Evolutionary conservation across 2,329 filamentous ascomycete genomes (phyloP).

Genomic region (Scopulariopsis brevicaulis): DNA sequence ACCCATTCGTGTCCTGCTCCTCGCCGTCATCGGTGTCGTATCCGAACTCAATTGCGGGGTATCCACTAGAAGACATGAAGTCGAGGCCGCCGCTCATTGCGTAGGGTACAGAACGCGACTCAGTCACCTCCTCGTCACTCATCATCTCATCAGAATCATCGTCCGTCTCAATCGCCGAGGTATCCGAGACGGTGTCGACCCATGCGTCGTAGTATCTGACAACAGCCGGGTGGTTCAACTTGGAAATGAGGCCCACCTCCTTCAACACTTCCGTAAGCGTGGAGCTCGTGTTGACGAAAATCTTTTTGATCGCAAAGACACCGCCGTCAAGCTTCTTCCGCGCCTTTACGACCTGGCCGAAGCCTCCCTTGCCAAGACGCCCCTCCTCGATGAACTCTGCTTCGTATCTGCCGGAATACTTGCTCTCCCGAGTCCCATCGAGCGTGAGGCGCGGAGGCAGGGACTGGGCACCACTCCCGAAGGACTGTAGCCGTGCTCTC

Average conservation of each 20-base stretch:
- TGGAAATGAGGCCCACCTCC: slow-evolving; percentile 81
- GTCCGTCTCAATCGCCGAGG: slow-evolving; percentile 25
- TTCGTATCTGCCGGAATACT: slow-evolving; percentile 51
- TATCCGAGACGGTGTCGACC: slow-evolving; percentile 62
- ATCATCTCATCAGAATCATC: slow-evolving; percentile 37
- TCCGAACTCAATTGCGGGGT: slow-evolving; percentile 67
- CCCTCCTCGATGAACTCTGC: slow-evolving; percentile 89
- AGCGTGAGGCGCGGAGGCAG: slow-evolving; percentile 12
- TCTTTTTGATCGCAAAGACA: slow-evolving; percentile 95
- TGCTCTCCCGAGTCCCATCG: not conserved
- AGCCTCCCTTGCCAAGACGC: slow-evolving; percentile 82
- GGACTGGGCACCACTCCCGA: slow-evolving; percentile 21
- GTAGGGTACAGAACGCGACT: slow-evolving; percentile 27
- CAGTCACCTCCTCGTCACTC: slow-evolving; percentile 17
- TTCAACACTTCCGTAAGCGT: slow-evolving; percentile 67
- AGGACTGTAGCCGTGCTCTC: slow-evolving; percentile 4
- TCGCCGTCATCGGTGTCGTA: slow-evolving; percentile 34
- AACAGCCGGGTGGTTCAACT: slow-evolving; percentile 75
- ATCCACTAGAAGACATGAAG: slow-evolving; percentile 81
- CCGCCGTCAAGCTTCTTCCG: slow-evolving; percentile 88
- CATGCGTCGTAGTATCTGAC: slow-evolving; percentile 94
- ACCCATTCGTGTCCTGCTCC: slow-evolving; percentile 22
- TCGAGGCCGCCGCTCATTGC: slow-evolving; percentile 70
- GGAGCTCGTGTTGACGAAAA: slow-evolving; percentile 46
- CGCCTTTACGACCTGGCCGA: slow-evolving; percentile 92